These are phyloP conservation scores for Cicer judaicum DNA, from an alignment of 306 rosid genomes.

Conservation along the genomic window DNA sequence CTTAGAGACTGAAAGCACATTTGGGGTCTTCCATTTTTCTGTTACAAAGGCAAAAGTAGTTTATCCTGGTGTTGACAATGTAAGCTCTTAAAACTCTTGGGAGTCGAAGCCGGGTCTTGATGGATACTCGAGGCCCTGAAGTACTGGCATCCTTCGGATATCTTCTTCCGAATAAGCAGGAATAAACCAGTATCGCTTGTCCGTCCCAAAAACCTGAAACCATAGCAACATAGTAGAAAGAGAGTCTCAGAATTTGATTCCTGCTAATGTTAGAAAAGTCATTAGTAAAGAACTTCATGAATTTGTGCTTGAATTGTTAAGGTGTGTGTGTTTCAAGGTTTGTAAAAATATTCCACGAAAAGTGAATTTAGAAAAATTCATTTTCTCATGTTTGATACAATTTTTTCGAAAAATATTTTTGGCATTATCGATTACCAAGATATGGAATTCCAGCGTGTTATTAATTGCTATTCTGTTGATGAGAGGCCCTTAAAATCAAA, in stretches of 20 bases:
- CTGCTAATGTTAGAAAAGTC: not conserved
- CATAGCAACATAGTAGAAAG: constrained; percentile 1
- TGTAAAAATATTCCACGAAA: too few relatives aligned
- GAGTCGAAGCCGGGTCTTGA: constrained; percentile 90
- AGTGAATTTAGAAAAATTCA: too few relatives aligned
- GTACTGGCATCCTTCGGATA: constrained; percentile 82
- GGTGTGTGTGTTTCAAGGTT: too few relatives aligned
- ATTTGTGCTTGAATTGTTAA: not conserved
- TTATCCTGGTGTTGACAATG: constrained; percentile 10
- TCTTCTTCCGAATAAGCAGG: constrained; percentile 97
- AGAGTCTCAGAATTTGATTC: not conserved
- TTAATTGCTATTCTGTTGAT: too few relatives aligned
- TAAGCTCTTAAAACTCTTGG: constrained; percentile 62
- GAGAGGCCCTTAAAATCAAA: too few relatives aligned
- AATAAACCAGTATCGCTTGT: constrained; percentile 88
- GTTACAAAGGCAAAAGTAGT: constrained; percentile 23
- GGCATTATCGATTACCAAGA: too few relatives aligned
- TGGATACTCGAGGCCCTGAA: constrained; percentile 96
- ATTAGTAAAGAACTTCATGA: not conserved
- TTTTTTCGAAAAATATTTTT: too few relatives aligned
- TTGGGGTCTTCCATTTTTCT: constrained; percentile 23
- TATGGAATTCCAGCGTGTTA: too few relatives aligned
- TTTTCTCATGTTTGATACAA: too few relatives aligned
- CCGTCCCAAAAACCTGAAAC: constrained; percentile 88
- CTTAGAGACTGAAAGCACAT: too few relatives aligned